These are phyloP conservation scores for Paecilomyces formosus DNA, from an alignment of 2,329 filamentous ascomycete genomes.

Conservation along the genomic window DNA sequence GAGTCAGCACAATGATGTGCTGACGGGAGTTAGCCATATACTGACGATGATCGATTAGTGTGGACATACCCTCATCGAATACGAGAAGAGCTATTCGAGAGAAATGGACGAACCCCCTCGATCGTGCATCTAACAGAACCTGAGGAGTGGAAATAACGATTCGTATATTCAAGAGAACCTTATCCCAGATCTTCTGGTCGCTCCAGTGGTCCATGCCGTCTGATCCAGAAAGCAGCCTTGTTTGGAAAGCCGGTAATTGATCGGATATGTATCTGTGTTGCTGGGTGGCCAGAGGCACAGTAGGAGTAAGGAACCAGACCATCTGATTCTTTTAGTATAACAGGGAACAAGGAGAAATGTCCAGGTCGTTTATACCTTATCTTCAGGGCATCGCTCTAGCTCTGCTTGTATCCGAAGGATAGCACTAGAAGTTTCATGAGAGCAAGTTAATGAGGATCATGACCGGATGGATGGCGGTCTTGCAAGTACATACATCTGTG, in stretches of 20 bases:
- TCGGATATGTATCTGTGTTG: constrained; percentile 54
- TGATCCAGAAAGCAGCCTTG: constrained; percentile 58
- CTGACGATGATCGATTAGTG: not conserved
- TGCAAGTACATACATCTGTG: constrained; percentile 64
- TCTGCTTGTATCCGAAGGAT: constrained; percentile 61
- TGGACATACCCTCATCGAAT: constrained; percentile 67
- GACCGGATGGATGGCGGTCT: not conserved
- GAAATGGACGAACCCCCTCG: constrained; percentile 66
- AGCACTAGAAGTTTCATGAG: constrained; percentile 41
- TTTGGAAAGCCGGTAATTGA: constrained; percentile 52
- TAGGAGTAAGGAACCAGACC: constrained; percentile 69
- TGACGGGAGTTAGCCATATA: constrained; percentile 10
- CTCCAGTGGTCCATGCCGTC: constrained; percentile 70
- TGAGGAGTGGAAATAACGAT: constrained; percentile 75
- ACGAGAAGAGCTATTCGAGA: constrained; percentile 59
- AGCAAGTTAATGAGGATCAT: constrained; percentile 1
- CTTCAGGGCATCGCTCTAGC: constrained; percentile 45
- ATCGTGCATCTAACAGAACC: constrained; percentile 65
- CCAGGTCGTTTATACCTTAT: constrained; percentile 45
- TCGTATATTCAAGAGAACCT: constrained; percentile 54
- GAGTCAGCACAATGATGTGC: constrained; percentile 67
- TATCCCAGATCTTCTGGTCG: constrained; percentile 58
- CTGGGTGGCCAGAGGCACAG: constrained; percentile 59
- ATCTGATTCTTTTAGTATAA: no score
- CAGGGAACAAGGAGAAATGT: not conserved